Conservation (phyloP, 2,329 filamentous ascomycete species). For the Nannizziopsis arthrosporioides region DNA sequence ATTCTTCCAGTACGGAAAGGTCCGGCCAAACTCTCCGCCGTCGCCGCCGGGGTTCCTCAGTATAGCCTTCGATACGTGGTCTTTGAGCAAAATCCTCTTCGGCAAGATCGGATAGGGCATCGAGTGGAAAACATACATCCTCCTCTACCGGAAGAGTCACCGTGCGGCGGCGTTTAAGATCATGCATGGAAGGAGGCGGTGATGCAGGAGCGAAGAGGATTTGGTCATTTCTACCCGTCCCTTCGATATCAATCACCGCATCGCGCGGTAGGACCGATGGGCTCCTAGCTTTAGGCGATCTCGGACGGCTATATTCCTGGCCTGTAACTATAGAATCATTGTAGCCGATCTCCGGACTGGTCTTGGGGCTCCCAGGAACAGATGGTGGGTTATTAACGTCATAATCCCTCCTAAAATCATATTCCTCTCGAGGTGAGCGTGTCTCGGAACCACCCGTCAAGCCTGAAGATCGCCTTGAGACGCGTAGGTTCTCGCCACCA, state of each 20-base stretch:
- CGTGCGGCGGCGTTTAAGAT: slow-evolving; percentile 42
- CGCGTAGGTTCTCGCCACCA: background rate
- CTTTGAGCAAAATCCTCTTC: slow-evolving; percentile 57
- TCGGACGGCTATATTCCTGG: slow-evolving; percentile 27
- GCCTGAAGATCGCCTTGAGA: slow-evolving; percentile 8
- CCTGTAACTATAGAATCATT: slow-evolving; percentile 44
- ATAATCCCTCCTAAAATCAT: slow-evolving; percentile 33
- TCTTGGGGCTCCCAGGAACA: slow-evolving; percentile 46
- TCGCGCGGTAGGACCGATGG: slow-evolving; percentile 23
- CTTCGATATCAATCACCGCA: slow-evolving; percentile 37
- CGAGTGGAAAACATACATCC: slow-evolving; percentile 85
- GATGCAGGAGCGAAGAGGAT: slow-evolving; percentile 31
- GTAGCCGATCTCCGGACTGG: slow-evolving; percentile 42
- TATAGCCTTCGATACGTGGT: slow-evolving; percentile 35
- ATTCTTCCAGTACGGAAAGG: slow-evolving; percentile 70
- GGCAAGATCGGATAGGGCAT: slow-evolving; percentile 65
- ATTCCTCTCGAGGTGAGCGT: slow-evolving; percentile 2
- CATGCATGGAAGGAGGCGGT: slow-evolving; percentile 28
- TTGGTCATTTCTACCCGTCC: slow-evolving; percentile 16
- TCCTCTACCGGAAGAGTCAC: slow-evolving; percentile 58
- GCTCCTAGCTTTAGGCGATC: slow-evolving; percentile 27
- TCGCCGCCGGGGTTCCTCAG: slow-evolving; percentile 41
- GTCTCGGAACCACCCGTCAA: background rate
- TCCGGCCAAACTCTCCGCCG: slow-evolving; percentile 75
- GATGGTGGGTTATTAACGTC: slow-evolving; percentile 57